Base-by-base conservation (phyloP, 164 flowering plant species). In the Sedum album region DNA sequence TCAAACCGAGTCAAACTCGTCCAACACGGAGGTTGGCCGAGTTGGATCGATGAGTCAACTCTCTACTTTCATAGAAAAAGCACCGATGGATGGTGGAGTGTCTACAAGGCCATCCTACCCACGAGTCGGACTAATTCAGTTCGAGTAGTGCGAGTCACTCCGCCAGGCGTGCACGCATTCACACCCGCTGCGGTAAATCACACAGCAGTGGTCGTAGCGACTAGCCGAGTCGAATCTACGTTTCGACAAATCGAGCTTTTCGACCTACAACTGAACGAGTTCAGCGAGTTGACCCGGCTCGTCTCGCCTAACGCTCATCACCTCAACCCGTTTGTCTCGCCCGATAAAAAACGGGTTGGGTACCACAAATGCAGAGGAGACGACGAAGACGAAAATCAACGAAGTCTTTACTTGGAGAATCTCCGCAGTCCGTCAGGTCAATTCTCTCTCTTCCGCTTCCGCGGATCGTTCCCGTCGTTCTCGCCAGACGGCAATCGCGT, bases 21-120 rank as follows among this genome's bases (percentile, higher is more conserved):
- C 0, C 82, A 82, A 20, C 89, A 85, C 72, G 98, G 98, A 36
- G 96, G 98, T 17, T 93, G 98, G 98, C 98, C 98, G 72, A 69
- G 81, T 69, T 93, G 96, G 96, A 78, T 75, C 3, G 90, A 87
- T 61, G 98, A 93, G 0, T 81, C 73, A 0, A 87, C 89, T 30
- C 65, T 93, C 26, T 93, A 80, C 66, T 93, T 90, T 71, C 98
- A 93, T 66, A 70, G 90, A 30, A 77, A 78, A 55, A 80, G 88
- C 62, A 83, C 75, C 2, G 92, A 90, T 69, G 90, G 89, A 25
- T 83, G 89, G 86, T 86, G 88, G 96, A 86, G 96, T 66, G 77
- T 90, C 8, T 88, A 85, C 76, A 76, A 72, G 70, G 95, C 90
- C 64, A 67, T 49, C 49, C 66, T 92, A 0, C 83, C 84, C 15